phyloP scores from a whole-genome alignment of 352 stramenopile genomes.

The Globisporangium perplexum region DNA sequence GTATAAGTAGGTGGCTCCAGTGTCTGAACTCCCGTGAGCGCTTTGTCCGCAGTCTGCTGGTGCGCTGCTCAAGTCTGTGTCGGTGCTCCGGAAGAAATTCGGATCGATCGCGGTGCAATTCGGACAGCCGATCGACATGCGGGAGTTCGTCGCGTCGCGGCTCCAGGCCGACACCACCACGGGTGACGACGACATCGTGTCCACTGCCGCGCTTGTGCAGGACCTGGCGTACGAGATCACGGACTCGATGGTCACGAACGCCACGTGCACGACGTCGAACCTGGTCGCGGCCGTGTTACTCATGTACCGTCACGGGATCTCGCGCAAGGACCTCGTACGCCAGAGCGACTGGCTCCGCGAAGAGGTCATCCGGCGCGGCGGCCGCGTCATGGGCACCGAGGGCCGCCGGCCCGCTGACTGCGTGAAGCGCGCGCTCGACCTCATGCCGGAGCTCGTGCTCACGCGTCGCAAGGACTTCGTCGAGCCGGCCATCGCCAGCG shows the following conservation, averaged over 20 bases:
- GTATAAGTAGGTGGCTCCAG: too few species aligned
- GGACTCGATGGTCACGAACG: conserved; percentile 54
- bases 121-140: conserved; percentile 59
- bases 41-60: conserved; percentile 38
- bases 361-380: conserved; percentile 65
- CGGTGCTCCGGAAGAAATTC: conserved; percentile 73
- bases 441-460: conserved; percentile 68
- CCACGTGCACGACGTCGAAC: conserved; percentile 71
- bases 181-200: conserved; percentile 14
- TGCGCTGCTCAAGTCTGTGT: conserved; percentile 62
- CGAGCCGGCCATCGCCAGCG: conserved; percentile 68
- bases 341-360: conserved; percentile 69
- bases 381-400: conserved; percentile 65
- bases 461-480: conserved; percentile 70
- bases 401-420: conserved; percentile 59
- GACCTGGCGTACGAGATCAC: conserved; percentile 74
- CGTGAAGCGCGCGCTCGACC: conserved; percentile 54
- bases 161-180: conserved; percentile 14
- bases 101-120: conserved; percentile 80
- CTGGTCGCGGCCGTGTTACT: conserved; percentile 70
- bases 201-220: conserved; percentile 35
- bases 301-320: conserved; percentile 76
- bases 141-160: conserved; percentile 33
- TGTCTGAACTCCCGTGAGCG: neutral
- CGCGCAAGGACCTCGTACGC: conserved; percentile 57